Evolutionary conservation across 768 basidiomycete species (phyloP), one percentile per base, ranked within the genome.

Genomic region (Boletellus ananas): DNA sequence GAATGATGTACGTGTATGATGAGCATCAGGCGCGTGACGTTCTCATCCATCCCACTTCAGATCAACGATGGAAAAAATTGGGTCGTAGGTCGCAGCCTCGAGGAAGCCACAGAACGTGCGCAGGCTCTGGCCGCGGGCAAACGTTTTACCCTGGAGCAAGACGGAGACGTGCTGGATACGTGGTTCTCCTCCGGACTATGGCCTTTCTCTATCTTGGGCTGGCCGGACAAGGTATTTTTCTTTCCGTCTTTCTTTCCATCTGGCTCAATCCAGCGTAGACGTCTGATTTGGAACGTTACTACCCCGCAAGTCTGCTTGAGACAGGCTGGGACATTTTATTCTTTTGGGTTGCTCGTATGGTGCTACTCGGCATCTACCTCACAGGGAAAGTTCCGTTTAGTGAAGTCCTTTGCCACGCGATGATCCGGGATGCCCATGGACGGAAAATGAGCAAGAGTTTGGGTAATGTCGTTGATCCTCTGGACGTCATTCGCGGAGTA

Each of bases 261-360:
- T 6, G 29, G 36, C 40, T 35, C 60, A 45, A 50, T 20, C 55
- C n/a, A 13, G 25, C 33, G 7, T 29, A 92, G 90, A 94, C 92
- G 0, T 54, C 72, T 4, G 95, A 98, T 64, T 58, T 91, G 36
- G 67, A 83, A 56, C 73, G 75, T 27, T 98, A 90, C 74, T 99
- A 94, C 68, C 96, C 96, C 0, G 72, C 90, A 2, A 80, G 84
- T n/a, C 59, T 98, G 38, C 81, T 98, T 27, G 96, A 98, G 72
- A 99, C 96, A 0, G 96, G 96, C 40, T 98, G 96, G 95, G 96
- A 98, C 56, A 98, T 98, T 61, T 70, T 99, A n/a, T 94, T 94
- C 79, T 98, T 98, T 81, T 99, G 96, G 96, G 95, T 98, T 7
- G 94, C 96, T 14, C 87, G 96, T 37, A 99, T 98, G 95, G 95